Base-by-base conservation (phyloP, 2,329 filamentous ascomycete species). In the Tolypocladium amazonense region DNA sequence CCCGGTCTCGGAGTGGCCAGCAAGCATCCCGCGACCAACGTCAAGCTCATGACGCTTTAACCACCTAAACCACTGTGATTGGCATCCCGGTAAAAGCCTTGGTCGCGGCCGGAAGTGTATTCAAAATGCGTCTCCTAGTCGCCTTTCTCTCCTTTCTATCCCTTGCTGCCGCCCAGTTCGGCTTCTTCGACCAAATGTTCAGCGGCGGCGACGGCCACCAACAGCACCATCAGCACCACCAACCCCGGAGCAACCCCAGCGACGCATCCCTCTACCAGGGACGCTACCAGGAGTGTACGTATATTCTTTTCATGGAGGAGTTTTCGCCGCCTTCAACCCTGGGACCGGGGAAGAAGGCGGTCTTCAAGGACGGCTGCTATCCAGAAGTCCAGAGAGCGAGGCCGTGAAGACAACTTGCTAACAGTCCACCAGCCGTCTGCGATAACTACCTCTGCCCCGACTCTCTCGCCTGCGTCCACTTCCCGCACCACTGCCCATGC, bases 171-270 rank as follows among this genome's bases (percentile, higher is more conserved):
- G 90, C 90, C 14, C 93, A 97, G 76, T 97, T 97, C 74, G 88
- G 70, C 64, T 96, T 99, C 83, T 99, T 97, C 76, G 92, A 97
- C 73, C 91, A 97, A 69, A 96, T 97, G 90, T 97, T 99, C 73
- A 82, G 85, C 67, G 84, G 80, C 52, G 50, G 58, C 61, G 75
- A 80, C 61, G 76, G 76, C 62, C 72, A 79, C 15, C 79, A 83
- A 60, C 81, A 85, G 65, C 75, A 82, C 56, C 72, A 77, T 1
- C 47, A 53, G 54, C 82, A 84, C 59, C 80, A 87, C 65, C 84
- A 84, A 33, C 47, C 47, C 15, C 88, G 90, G 68, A 94, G 97
- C 72, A 90, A 89, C 35, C 83, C 90, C 2, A 95, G 90, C 69
- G 93, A 97, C 75, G 88, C 90, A 18, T 77, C 79, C 30, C 88